Conservation (phyloP, 1,284 basidiomycete species). For the Sporisorium graminicola region DNA sequence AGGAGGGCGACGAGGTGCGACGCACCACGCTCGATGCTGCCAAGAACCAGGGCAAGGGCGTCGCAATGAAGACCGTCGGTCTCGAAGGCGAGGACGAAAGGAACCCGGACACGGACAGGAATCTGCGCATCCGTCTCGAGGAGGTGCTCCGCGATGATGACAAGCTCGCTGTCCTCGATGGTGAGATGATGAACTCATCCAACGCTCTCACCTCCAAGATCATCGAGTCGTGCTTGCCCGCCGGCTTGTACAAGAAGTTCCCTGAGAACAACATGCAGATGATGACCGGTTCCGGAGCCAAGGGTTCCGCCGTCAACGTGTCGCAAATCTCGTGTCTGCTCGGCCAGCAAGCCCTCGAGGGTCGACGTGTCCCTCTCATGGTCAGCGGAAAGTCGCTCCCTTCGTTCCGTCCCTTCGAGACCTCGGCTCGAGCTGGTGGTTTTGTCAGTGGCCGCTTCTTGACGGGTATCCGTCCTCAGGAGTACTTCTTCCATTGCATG, state of each 20-base stretch:
- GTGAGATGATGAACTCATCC: constrained; percentile 76
- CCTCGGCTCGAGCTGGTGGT: constrained; percentile 96
- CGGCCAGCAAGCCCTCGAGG: constrained; percentile 97
- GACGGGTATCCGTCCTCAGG: constrained; percentile 97
- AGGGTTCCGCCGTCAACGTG: constrained; percentile 97
- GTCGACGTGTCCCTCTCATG: constrained; percentile 98
- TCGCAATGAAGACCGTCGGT: constrained; percentile 79
- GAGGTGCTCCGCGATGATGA: constrained; percentile 96
- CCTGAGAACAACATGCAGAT: constrained; percentile 99
- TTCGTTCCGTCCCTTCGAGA: constrained; percentile 97
- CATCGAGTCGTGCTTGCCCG: constrained; percentile 82
- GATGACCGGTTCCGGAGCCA: constrained; percentile 98
- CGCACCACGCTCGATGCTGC: constrained; percentile 79
- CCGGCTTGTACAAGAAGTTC: constrained; percentile 79
- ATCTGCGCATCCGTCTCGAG: constrained; percentile 76
- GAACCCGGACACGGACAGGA: constrained; percentile 71
- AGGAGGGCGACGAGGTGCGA: constrained; percentile 81
- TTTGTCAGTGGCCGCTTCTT: constrained; percentile 99
- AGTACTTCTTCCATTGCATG: constrained; percentile 99
- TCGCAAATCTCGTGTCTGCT: constrained; percentile 97
- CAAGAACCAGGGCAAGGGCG: constrained; percentile 82
- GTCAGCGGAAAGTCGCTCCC: constrained; percentile 98
- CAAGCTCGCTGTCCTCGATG: constrained; percentile 97
- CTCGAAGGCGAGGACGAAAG: constrained; percentile 68
- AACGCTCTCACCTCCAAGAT: constrained; percentile 85